These are phyloP conservation scores for Physcomitrellopsis africana DNA, from an alignment of 225 moss, liverwort and hornwort species.

Conservation along the genomic window DNA sequence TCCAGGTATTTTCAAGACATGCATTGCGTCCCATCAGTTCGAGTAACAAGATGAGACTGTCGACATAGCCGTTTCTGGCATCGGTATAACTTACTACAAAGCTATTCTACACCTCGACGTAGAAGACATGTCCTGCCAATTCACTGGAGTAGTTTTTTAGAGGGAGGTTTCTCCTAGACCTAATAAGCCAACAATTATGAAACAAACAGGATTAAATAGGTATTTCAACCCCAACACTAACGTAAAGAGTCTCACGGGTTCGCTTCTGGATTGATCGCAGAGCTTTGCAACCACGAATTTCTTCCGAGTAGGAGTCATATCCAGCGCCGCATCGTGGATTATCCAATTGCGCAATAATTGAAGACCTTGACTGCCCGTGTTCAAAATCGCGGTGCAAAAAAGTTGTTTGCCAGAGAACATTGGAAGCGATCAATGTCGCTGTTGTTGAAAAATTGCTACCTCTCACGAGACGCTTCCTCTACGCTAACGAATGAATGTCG, in stretches of 20 bases:
- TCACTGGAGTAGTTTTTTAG: constrained; percentile 23
- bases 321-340: background rate
- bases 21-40: background rate
- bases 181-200: background rate
- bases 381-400: background rate
- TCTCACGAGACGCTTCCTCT: constrained; percentile 41
- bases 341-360: background rate
- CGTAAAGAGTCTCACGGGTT: background rate
- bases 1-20: too few species aligned
- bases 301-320: background rate
- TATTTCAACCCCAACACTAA: background rate
- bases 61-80: constrained; percentile 5
- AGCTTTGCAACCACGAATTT: background rate
- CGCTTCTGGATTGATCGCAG: background rate
- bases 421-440: background rate
- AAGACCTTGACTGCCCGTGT: background rate
- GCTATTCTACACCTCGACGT: constrained; percentile 22
- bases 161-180: constrained; percentile 9
- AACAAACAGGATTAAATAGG: background rate
- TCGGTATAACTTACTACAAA: constrained; percentile 40
- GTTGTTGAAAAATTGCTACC: constrained; percentile 12
- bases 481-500: constrained; percentile 37
- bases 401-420: background rate
- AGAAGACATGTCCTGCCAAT: constrained; percentile 42
- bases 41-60: background rate